These are phyloP conservation scores for Fusarium armeniacum DNA, from an alignment of 2,329 filamentous ascomycete species.

Conservation along the genomic window DNA sequence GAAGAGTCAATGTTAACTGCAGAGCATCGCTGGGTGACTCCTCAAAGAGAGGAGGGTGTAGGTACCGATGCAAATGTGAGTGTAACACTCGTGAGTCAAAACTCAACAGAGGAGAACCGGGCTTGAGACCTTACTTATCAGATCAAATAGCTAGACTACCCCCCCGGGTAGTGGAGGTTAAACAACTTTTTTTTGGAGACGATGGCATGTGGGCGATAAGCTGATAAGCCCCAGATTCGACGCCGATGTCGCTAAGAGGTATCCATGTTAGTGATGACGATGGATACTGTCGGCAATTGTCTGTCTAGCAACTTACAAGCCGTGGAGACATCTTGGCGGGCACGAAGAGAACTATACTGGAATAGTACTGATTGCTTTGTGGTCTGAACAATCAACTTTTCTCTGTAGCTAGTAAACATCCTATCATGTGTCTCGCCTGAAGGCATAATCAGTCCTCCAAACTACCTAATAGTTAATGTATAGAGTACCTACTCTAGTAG, in stretches of 20 bases:
- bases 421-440: background rate
- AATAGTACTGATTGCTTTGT: no score
- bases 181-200: constrained; percentile 19
- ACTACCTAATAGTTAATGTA: no score
- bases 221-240: constrained; percentile 45
- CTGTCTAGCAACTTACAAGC: background rate
- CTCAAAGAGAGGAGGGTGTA: constrained; percentile 2
- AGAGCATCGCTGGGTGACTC: constrained; percentile 39
- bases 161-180: constrained; percentile 36
- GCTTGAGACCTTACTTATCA: constrained; percentile 23
- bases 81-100: constrained; percentile 38
- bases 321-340: background rate
- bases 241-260: constrained; percentile 44
- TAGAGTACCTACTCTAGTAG: background rate
- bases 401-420: background rate
- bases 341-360: background rate
- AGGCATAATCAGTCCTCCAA: no score
- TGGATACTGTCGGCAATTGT: constrained; percentile 17
- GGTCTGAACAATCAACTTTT: background rate
- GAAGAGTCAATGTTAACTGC: constrained; percentile 39
- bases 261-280: constrained; percentile 17
- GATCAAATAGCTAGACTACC: constrained; percentile 17
- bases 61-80: constrained; percentile 3
- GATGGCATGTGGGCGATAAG: constrained; percentile 43
- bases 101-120: constrained; percentile 18